phyloP scores from a whole-genome alignment of 2,329 filamentous ascomycete genomes.

The Xylariales sp. region DNA sequence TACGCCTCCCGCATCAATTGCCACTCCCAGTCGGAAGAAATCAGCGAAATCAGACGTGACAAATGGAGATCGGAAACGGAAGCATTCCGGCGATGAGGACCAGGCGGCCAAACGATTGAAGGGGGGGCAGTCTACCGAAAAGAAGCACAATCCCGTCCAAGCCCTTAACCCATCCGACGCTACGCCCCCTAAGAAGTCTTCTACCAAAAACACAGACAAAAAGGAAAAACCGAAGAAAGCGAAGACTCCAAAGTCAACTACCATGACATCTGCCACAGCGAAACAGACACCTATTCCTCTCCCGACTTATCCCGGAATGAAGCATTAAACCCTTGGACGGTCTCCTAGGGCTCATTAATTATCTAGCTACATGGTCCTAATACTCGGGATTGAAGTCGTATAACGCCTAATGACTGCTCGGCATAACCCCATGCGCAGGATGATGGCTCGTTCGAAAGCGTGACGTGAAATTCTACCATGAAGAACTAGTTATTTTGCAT shows the following conservation, averaged over 20 bases:
- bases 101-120: conserved; percentile 48
- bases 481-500: conserved; percentile 23
- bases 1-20: conserved; percentile 50
- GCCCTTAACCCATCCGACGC: conserved; percentile 46
- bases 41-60: conserved; percentile 42
- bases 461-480: not conserved
- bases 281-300: conserved; percentile 47
- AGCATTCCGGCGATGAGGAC: conserved; percentile 50
- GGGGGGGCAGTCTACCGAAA: conserved; percentile 30
- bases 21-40: conserved; percentile 37
- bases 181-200: conserved; percentile 38
- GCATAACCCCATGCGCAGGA: not conserved
- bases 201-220: conserved; percentile 46
- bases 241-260: conserved; percentile 39
- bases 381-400: not conserved
- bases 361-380: not conserved
- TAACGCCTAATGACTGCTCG: not conserved
- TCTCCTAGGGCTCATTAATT: not conserved
- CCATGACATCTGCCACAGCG: conserved; percentile 19
- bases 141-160: conserved; percentile 51
- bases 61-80: conserved; percentile 53
- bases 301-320: conserved; percentile 45
- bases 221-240: conserved; percentile 49
- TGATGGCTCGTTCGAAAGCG: not conserved
- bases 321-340: conserved; percentile 32